These are phyloP conservation scores for Salix arbutifolia DNA, from an alignment of 345 rosid species.

Conservation along the genomic window DNA sequence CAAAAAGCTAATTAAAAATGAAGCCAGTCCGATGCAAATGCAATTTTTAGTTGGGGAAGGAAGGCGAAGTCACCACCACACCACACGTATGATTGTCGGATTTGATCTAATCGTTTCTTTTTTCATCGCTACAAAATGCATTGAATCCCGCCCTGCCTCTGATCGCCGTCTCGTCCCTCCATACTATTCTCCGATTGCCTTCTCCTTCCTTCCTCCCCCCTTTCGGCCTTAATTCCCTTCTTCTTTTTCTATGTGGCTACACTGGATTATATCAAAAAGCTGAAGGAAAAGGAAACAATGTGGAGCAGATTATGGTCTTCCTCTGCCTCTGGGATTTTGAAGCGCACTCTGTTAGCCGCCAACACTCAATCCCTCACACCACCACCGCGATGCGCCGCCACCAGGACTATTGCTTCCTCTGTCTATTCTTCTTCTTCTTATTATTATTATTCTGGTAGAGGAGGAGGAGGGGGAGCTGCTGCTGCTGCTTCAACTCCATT, in stretches of 20 bases:
- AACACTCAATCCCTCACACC: not conserved
- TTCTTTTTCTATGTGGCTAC: too few relatives aligned
- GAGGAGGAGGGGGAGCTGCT: not conserved
- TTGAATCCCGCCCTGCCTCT: not conserved
- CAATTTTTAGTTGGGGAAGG: too few relatives aligned
- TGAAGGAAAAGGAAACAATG: conserved; percentile 9
- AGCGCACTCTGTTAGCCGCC: conserved; percentile 17
- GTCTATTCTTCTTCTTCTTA: not conserved
- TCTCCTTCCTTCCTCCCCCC: too few relatives aligned
- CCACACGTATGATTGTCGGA: not conserved
- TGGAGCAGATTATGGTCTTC: conserved; percentile 30
- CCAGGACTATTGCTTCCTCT: not conserved
- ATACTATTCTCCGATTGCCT: too few relatives aligned
- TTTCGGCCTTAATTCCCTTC: too few relatives aligned
- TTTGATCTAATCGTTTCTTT: too few relatives aligned
- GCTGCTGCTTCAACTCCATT: not conserved
- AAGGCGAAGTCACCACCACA: too few relatives aligned
- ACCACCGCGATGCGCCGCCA: not conserved
- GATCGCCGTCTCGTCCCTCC: too few relatives aligned
- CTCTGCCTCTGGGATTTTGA: conserved; percentile 10
- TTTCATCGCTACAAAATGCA: not conserved
- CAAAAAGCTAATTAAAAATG: too few relatives aligned
- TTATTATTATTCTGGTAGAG: not conserved
- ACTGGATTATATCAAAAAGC: too few relatives aligned
- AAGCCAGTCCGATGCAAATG: too few relatives aligned